phyloP scores from a whole-genome alignment of 805 yeast genomes.

The Hanseniaspora lindneri region DNA sequence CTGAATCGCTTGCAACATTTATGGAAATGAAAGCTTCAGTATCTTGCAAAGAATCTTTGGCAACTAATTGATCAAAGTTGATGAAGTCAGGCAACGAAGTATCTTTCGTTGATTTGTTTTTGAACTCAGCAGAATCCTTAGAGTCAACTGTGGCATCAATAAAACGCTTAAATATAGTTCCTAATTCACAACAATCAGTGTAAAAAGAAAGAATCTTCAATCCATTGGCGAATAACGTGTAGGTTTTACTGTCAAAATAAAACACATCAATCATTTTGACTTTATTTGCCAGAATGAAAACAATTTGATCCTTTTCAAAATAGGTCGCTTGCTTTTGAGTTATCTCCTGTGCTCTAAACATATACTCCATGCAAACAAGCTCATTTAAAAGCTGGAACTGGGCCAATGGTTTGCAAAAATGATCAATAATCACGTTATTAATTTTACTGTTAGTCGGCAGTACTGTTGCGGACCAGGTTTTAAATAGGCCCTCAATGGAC shows the following conservation, averaged over 20 bases:
- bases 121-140: not conserved
- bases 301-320: not conserved
- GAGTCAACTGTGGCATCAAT: not conserved
- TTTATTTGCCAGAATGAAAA: not conserved
- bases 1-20: not conserved
- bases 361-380: not conserved
- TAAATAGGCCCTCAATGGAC: constrained; percentile 1
- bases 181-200: not conserved
- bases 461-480: not conserved
- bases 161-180: not conserved
- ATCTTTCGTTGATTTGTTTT: not conserved
- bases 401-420: not conserved
- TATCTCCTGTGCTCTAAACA: not conserved
- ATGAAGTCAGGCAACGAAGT: not conserved
- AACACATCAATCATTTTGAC: constrained; percentile 4
- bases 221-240: constrained; percentile 3
- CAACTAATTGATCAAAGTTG: not conserved
- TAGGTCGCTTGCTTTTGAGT: not conserved
- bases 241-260: constrained; percentile 6
- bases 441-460: not conserved
- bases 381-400: constrained; percentile 5
- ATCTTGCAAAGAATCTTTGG: not conserved
- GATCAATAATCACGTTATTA: not conserved
- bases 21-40: not conserved
- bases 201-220: not conserved